Evolutionary conservation across 2,329 filamentous ascomycete species (phyloP).

Genomic region (Zymoseptoria tritici): DNA sequence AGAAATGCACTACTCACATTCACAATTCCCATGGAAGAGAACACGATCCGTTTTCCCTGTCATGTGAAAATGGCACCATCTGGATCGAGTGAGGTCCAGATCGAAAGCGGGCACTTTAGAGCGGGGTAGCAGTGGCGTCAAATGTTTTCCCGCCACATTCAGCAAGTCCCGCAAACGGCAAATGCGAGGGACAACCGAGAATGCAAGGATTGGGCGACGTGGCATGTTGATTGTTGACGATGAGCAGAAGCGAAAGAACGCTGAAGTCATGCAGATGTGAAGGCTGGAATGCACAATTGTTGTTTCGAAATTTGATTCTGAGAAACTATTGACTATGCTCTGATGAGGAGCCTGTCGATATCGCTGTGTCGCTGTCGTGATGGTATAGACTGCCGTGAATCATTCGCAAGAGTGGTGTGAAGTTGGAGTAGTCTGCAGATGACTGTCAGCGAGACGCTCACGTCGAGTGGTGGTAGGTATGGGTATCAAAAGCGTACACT

Average conservation of each 20-base stretch:
- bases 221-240: background rate
- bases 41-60: background rate
- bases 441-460: background rate
- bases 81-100: background rate
- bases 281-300: background rate
- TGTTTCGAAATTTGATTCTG: background rate
- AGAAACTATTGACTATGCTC: background rate
- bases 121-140: background rate
- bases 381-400: slow-evolving; percentile 1
- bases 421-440: background rate
- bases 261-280: background rate
- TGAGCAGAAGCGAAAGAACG: background rate
- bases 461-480: background rate
- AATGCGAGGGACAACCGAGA: background rate
- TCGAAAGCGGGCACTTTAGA: background rate
- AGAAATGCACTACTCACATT: background rate
- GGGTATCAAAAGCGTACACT: background rate
- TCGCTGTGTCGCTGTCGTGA: background rate
- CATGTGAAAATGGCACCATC: background rate
- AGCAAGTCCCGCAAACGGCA: background rate
- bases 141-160: background rate
- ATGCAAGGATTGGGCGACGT: background rate
- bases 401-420: background rate
- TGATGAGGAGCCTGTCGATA: background rate
- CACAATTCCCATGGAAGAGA: background rate